Evolutionary conservation across 108 stramenopile species (phyloP), one percentile per base, ranked within the genome.

Genomic region (Nitzschia sp.): DNA sequence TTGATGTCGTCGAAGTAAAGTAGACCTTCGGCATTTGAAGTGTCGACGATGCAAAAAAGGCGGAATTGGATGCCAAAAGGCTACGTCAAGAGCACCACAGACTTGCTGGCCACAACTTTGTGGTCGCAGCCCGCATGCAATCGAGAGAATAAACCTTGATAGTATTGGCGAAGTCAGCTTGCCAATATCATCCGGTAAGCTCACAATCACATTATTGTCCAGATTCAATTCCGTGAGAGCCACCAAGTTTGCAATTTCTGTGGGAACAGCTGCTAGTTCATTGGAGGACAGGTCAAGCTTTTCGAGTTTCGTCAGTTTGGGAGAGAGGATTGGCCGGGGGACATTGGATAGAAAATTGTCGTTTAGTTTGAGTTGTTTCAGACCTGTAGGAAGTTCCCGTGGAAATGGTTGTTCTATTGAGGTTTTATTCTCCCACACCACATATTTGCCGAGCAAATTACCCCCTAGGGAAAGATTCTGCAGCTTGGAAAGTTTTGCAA

Each of bases 251-350:
- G 73, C 46, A 48, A 94, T 85, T 65, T 81, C 86, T 1, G 56
- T 47, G 31, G 93, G 93, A 46, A 95, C 47, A 0, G 64, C 60
- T 9, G 82, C 84, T 1, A 95, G 71, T 31, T 89, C 61, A 56
- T 95, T 95, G 35, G 38, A 35, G 32, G 87, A 87, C 19, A 95
- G 57, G 66, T 92, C 91, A 26, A 95, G 54, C 49, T 81, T 85
- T 61, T 90, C 86, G 27, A 94, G 57, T 53, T 82, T 70, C 2
- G 47, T 31, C 48, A 90, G 32, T 29, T 6, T 72, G 9, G 55
- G 36, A 2, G 68, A 33, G 11, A 64, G 18, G 8, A 90, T 61
- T 33, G 67, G 58, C 15, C 42, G 64, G 23, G 92, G 92, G 45
- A 93, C 74, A 18, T 30, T 71, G 0, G 81, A 78, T 2, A 95